A percentile compares a stretch with the other conserved stretches of the same genome.
Evolutionary conservation across 768 basidiomycete genomes (phyloP).

Genomic region (Kwoniella mangroviensis): DNA sequence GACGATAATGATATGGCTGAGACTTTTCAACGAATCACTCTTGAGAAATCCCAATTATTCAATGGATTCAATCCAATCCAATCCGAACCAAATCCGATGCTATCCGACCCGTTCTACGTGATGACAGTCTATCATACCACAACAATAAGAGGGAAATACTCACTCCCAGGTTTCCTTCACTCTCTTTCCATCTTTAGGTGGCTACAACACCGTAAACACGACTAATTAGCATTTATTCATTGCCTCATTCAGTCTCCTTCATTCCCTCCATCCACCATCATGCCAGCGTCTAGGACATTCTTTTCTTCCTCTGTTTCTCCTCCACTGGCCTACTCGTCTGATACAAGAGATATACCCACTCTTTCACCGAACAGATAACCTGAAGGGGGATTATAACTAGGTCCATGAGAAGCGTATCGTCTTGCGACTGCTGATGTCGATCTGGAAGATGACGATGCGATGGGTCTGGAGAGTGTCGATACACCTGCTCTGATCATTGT

Average conservation of each 20-base stretch:
- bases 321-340: too few species aligned
- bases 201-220: not conserved
- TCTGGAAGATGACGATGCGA: conserved; percentile 4
- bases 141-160: conserved; percentile 20
- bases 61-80: not conserved
- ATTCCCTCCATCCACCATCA: not conserved
- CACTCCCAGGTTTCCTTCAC: conserved; percentile 86
- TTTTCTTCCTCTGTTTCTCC: not conserved
- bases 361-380: conserved; percentile 89
- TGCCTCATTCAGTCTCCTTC: not conserved
- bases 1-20: too few species aligned
- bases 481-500: conserved; percentile 22
- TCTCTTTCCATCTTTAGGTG: conserved; percentile 63
- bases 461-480: conserved; percentile 14
- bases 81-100: not conserved
- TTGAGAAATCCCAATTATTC: too few species aligned
- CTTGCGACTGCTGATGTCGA: conserved; percentile 11
- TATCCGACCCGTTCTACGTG: not conserved
- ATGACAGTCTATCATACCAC: not conserved
- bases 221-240: not conserved
- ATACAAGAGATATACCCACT: conserved; percentile 60
- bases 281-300: not conserved
- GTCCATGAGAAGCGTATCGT: conserved; percentile 60
- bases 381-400: conserved; percentile 85
- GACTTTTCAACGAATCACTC: too few species aligned